Conservation (phyloP, 2,329 filamentous ascomycete species). For the Parafenestella ontariensis region DNA sequence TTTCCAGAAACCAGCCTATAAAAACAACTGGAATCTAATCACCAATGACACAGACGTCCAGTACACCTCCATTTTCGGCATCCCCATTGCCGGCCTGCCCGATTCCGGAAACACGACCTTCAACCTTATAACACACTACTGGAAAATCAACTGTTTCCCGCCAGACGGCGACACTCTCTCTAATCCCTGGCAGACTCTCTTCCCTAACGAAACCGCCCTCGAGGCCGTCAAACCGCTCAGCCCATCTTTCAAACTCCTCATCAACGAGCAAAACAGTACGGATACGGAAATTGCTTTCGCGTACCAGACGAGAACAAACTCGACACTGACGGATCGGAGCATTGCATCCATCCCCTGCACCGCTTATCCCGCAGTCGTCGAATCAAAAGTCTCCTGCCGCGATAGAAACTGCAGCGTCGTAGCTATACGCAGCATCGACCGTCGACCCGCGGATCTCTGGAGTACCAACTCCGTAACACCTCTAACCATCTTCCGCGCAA, state of each 20-base stretch:
- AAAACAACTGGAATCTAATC: background rate
- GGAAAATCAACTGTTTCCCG: background rate
- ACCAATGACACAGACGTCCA: background rate
- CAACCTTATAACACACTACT: constrained; percentile 2
- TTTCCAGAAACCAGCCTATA: background rate
- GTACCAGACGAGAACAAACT: background rate
- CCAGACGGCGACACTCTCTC: no score
- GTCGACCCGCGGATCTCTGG: background rate
- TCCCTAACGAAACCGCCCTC: background rate
- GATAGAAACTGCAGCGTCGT: background rate
- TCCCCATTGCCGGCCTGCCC: constrained; percentile 4
- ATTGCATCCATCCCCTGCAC: background rate
- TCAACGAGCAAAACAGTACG: background rate
- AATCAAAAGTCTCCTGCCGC: background rate
- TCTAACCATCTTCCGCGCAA: background rate
- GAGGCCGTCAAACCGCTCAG: background rate
- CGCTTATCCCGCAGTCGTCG: background rate
- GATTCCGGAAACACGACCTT: constrained; percentile 3
- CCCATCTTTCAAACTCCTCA: background rate
- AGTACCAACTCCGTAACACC: background rate
- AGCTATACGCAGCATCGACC: background rate
- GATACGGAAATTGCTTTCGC: background rate
- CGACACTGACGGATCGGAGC: background rate
- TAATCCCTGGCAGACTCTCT: background rate
- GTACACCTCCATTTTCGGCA: constrained; percentile 5